Base-by-base conservation (phyloP, 352 stramenopile genomes). In the Pythium pyrilobum region DNA sequence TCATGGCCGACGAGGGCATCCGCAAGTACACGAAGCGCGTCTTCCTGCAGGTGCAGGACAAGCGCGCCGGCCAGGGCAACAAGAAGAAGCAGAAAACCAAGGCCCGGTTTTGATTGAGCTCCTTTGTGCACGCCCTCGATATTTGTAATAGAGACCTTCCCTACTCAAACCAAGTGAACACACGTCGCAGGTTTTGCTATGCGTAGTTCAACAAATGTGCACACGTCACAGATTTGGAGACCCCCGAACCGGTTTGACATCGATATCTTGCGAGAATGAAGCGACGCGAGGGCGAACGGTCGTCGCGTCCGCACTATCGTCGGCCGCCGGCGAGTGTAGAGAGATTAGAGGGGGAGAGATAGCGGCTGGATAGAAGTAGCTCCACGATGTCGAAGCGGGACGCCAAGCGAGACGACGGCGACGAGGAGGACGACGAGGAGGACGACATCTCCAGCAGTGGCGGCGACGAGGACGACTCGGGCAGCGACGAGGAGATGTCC, bases 1-100 rank as follows among this genome's bases (percentile, higher is more conserved):
- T 98, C 56, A 96, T 98, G 90, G 85, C 89, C 27, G 92, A 98
- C 77, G 58, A 71, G 32, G 55, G 31, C 56, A 79, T 81, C n/a
- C 74, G 84, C 45, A 56, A 70, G 56, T 98, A 98, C 72, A 94
- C 85, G 13, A 85, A 87, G 61, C 79, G 85, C 42, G 84, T 93
- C 29, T 89, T 85, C 38, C 42, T 64, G 15, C 85, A 95, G 62
- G 79, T 94, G 45, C 80, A 94, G 52, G 59, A 61, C 8, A 52
- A 72, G 18, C 69, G 69, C 13, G 72, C 62, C n/a, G 71, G 27
- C 27, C 56, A 66, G 15, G 64, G 59, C 40, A 60, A 71, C 36
- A 81, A 80, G 48, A 85, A 81, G 71, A 87, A 84, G 54, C 45
- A 54, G 32, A 55, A 53, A 34, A 52, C 34, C 18, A 44, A 47